These are phyloP conservation scores for Grammothele lineata DNA, from an alignment of 768 basidiomycete species.

Conservation along the genomic window DNA sequence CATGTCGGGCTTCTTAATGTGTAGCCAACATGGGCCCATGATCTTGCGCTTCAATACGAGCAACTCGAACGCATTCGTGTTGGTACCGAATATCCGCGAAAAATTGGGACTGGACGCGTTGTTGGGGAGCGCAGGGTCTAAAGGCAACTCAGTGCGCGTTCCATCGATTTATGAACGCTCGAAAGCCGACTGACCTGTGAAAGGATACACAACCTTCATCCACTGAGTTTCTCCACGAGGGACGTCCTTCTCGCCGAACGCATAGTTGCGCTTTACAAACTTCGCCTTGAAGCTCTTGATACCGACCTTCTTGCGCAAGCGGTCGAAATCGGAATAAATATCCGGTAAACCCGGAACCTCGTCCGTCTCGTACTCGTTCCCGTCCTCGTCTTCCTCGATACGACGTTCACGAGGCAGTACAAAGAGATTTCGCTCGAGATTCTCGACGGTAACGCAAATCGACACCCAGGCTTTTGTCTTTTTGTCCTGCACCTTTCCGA, in stretches of 20 bases:
- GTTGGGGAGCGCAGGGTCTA: constrained; percentile 72
- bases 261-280: constrained; percentile 86
- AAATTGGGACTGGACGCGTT: constrained; percentile 81
- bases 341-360: constrained; percentile 64
- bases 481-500: constrained; percentile 89
- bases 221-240: constrained; percentile 78
- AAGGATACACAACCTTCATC: constrained; percentile 93
- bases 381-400: constrained; percentile 53
- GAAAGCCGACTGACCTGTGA: constrained; percentile 56
- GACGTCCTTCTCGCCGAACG: constrained; percentile 82
- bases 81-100: constrained; percentile 84
- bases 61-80: constrained; percentile 88
- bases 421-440: constrained; percentile 87
- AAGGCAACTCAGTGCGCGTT: background rate
- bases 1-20: constrained; percentile 70
- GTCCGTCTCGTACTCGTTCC: constrained; percentile 71
- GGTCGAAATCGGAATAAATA: constrained; percentile 81
- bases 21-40: constrained; percentile 98
- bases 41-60: constrained; percentile 95
- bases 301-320: constrained; percentile 63
- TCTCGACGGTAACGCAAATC: constrained; percentile 81
- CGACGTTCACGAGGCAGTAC: constrained; percentile 74
- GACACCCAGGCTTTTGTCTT: constrained; percentile 66
- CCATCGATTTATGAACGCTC: too few species aligned
- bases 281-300: constrained; percentile 75